phyloP scores from a whole-genome alignment of 306 rosid genomes.

The Urtica urens region DNA sequence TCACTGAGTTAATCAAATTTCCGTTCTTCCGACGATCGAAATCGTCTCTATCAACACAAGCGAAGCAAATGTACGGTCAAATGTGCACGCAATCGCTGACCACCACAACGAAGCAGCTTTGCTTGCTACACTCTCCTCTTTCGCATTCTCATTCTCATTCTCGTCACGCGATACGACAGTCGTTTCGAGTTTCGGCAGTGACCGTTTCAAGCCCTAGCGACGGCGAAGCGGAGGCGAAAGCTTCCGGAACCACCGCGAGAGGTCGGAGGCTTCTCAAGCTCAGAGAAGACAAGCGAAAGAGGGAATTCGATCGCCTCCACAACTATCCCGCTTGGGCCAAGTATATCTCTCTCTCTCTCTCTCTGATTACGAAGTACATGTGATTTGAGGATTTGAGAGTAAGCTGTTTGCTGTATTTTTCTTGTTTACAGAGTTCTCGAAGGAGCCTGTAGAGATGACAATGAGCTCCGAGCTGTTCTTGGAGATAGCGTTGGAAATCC shows the following conservation, averaged over 20 bases:
- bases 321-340: constrained; percentile 89
- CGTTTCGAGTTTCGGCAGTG: neutral
- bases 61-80: too few relatives aligned
- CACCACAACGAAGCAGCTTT: too few relatives aligned
- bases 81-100: too few relatives aligned
- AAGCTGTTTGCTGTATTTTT: too few relatives aligned
- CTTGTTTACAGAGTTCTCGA: constrained; percentile 41
- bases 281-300: constrained; percentile 69
- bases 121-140: too few relatives aligned
- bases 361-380: neutral
- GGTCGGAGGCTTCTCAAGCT: constrained; percentile 65
- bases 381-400: neutral
- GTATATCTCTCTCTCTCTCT: constrained; percentile 20
- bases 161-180: too few relatives aligned
- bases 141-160: too few relatives aligned
- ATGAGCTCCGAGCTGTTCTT: constrained; percentile 72
- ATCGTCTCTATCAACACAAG: too few relatives aligned
- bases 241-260: constrained; percentile 79
- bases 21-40: too few relatives aligned
- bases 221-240: constrained; percentile 26
- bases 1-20: too few relatives aligned
- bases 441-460: constrained; percentile 71
- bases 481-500: constrained; percentile 91
- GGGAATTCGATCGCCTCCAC: constrained; percentile 54
- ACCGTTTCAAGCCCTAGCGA: neutral